Conservation (phyloP, 129 eudicot species). For the Arctium minus region DNA sequence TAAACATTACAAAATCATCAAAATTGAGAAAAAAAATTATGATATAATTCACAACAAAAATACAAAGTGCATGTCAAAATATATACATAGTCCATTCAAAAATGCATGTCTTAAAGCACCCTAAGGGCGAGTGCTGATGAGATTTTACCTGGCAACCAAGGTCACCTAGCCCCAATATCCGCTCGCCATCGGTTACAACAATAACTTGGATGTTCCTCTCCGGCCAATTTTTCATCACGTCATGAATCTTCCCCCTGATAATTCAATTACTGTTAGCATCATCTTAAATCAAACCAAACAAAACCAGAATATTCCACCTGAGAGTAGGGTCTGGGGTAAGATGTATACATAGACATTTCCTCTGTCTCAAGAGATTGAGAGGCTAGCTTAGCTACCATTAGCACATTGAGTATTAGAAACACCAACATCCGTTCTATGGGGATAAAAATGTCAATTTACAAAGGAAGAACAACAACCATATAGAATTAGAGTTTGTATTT, state of each 20-base stretch:
- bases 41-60: background rate
- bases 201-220: conserved; percentile 84
- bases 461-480: background rate
- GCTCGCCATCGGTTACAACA: conserved; percentile 97
- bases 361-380: too few species aligned
- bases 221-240: conserved; percentile 91
- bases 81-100: background rate
- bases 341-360: too few species aligned
- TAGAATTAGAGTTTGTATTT: background rate
- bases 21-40: background rate
- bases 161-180: conserved; percentile 91
- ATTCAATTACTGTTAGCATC: background rate
- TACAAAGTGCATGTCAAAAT: background rate
- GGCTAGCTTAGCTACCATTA: too few species aligned
- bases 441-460: background rate
- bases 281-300: background rate
- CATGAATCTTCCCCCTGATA: conserved; percentile 79
- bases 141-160: conserved; percentile 85
- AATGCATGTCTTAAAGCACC: background rate
- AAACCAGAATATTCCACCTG: background rate
- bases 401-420: background rate
- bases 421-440: background rate
- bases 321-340: too few species aligned
- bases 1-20: background rate
- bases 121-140: background rate